Evolutionary conservation across 805 yeast species (phyloP).

Genomic region (Candida ponderosae): DNA sequence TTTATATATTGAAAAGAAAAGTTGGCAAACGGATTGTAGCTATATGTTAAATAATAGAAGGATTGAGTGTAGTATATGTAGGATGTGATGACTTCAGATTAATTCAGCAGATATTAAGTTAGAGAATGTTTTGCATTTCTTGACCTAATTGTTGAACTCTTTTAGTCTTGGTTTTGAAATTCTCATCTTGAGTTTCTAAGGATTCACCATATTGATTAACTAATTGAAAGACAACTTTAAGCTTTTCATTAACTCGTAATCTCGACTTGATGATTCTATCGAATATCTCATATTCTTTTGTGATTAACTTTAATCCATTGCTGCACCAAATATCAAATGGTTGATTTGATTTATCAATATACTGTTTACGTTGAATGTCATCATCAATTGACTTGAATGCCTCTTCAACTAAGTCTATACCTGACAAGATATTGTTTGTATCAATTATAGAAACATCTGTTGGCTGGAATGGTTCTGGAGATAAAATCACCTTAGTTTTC

Average conservation of each 20-base stretch:
- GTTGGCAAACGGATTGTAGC: no score
- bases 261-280: slow-evolving; percentile 28
- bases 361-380: slow-evolving; percentile 15
- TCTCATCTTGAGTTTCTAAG: slow-evolving; percentile 23
- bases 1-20: no score
- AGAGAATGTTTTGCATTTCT: slow-evolving; percentile 19
- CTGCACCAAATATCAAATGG: slow-evolving; percentile 29
- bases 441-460: not conserved
- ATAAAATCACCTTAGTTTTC: not conserved
- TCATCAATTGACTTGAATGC: slow-evolving; percentile 8
- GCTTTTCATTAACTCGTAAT: slow-evolving; percentile 30
- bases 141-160: slow-evolving; percentile 34
- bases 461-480: not conserved
- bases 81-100: no score
- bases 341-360: slow-evolving; percentile 18
- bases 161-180: slow-evolving; percentile 24
- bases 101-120: not conserved
- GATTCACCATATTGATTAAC: slow-evolving; percentile 28
- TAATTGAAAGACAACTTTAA: slow-evolving; percentile 28
- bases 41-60: no score
- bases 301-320: slow-evolving; percentile 25
- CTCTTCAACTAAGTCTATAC: not conserved
- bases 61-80: no score
- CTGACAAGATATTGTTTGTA: slow-evolving; percentile 5
- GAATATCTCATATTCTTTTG: slow-evolving; percentile 26